Percentiles rank a stretch among this genome's conserved stretches.
These are phyloP conservation scores for Colletotrichum abscissum DNA, from an alignment of 2,329 filamentous ascomycete genomes.

Conservation along the genomic window DNA sequence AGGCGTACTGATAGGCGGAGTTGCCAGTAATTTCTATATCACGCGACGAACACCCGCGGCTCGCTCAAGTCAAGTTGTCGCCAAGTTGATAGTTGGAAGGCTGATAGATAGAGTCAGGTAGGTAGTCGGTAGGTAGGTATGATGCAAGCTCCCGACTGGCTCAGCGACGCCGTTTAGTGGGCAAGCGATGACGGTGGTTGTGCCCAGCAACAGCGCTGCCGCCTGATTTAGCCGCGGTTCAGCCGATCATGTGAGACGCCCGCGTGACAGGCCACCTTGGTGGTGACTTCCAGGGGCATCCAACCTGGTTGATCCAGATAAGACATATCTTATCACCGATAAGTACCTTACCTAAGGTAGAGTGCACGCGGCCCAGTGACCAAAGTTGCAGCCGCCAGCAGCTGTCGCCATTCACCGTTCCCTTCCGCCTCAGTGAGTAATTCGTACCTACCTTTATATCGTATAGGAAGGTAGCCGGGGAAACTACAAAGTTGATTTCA, in stretches of 20 bases:
- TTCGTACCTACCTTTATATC: no score
- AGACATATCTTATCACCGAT: constrained; percentile 6
- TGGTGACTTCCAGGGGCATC: neutral
- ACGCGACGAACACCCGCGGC: constrained; percentile 27
- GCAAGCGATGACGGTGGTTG: constrained; percentile 32
- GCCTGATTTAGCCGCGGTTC: constrained; percentile 24
- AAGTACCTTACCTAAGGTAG: no score
- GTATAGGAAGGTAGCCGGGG: no score
- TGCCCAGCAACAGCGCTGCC: constrained; percentile 23
- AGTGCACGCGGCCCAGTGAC: neutral
- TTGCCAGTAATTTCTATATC: neutral
- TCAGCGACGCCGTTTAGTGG: constrained; percentile 33
- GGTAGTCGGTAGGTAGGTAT: constrained; percentile 19
- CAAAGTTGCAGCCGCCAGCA: neutral
- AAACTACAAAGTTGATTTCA: no score
- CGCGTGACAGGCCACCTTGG: constrained; percentile 14
- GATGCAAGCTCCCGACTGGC: constrained; percentile 35
- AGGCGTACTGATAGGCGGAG: neutral
- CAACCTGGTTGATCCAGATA: neutral
- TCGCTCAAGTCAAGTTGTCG: constrained; percentile 17
- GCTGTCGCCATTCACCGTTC: neutral
- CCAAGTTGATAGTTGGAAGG: constrained; percentile 23
- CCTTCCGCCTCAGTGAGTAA: no score
- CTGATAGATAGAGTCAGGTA: constrained; percentile 24
- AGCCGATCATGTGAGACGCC: constrained; percentile 27